Evolutionary conservation across 441 rosid species (phyloP), one percentile per base, ranked within the genome.

Genomic region (Flueggea neowawraea): DNA sequence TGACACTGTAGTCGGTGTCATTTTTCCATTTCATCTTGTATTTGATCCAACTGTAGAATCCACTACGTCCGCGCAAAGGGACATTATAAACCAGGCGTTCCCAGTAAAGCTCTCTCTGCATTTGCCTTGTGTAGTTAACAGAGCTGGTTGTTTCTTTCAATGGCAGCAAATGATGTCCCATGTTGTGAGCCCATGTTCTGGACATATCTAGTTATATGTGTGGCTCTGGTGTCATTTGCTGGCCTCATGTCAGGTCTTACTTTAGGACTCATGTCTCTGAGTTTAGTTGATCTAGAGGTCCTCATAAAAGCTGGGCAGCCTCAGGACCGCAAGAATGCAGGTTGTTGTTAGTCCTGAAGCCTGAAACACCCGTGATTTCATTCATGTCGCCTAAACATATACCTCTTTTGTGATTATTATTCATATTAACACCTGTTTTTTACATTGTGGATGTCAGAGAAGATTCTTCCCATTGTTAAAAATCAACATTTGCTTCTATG

Each of bases 211-310:
- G 17, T 70, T 36, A 65, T 75, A 63, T 82, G 85, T 55, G 54
- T 80, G 22, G 74, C 61, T 39, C 82, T 87, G 32, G 92, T 85
- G 15, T 68, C 62, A 12, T 77, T 85, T 36, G 92, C 92, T n/a
- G 97, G 97, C 52, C 68, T 87, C 51, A 81, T 78, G 76, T 90
- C 96, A 49, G 95, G 96, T 13, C 85, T 90, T 6, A 82, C 90
- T 49, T 66, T 90, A 41, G 97, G 97, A n/a, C 89, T 90, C 77
- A 74, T 90, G 82, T 87, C 95, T 44, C 84, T 87, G 61, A 82
- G 89, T 68, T 69, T 79, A 10, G 86, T 90, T 28, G 95, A 90
- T 55, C 90, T 87, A 6, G 95, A 90, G 70, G 86, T 90, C 68
- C 82, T 90, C 16, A 69, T 68, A 58, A 82, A 74, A 67, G 87